Conservation (phyloP, 495 filamentous ascomycete species). For the Cladorrhinum samala region DNA sequence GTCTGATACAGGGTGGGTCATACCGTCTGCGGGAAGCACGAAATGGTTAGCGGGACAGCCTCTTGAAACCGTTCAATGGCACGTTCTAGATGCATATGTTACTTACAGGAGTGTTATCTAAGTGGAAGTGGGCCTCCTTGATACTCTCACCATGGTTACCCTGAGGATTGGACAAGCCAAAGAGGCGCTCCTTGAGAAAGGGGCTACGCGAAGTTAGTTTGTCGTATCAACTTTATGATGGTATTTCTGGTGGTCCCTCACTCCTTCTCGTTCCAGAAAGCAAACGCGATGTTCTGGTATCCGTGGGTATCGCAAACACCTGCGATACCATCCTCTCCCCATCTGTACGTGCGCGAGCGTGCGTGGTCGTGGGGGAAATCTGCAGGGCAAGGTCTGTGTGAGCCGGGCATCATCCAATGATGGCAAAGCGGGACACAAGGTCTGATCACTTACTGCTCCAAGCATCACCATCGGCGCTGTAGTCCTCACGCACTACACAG, state of each 20-base stretch:
- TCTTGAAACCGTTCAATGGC: too few species aligned
- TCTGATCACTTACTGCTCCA: constrained; percentile 81
- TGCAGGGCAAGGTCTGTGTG: constrained; percentile 27
- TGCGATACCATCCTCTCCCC: constrained; percentile 97
- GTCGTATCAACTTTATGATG: background rate
- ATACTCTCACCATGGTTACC: constrained; percentile 95
- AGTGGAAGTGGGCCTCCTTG: constrained; percentile 93
- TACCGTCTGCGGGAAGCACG: constrained; percentile 38
- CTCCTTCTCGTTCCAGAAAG: constrained; percentile 98
- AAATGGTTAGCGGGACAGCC: constrained; percentile 17
- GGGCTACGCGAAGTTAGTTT: constrained; percentile 45
- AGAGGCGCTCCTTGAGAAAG: constrained; percentile 89
- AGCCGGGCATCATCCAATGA: constrained; percentile 1
- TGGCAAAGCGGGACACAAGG: too few species aligned
- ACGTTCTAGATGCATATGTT: background rate
- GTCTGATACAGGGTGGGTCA: constrained; percentile 10
- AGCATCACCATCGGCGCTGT: constrained; percentile 77
- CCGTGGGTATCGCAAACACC: constrained; percentile 91
- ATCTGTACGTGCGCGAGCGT: constrained; percentile 78
- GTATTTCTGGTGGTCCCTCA: constrained; percentile 40
- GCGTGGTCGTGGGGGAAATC: constrained; percentile 93
- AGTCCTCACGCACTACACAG: constrained; percentile 82
- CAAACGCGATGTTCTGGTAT: constrained; percentile 83
- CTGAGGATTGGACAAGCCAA: constrained; percentile 90
- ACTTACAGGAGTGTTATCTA: constrained; percentile 80